Evolutionary conservation across 352 stramenopile genomes (phyloP).

Genomic region (Phytophthora nicotianae): DNA sequence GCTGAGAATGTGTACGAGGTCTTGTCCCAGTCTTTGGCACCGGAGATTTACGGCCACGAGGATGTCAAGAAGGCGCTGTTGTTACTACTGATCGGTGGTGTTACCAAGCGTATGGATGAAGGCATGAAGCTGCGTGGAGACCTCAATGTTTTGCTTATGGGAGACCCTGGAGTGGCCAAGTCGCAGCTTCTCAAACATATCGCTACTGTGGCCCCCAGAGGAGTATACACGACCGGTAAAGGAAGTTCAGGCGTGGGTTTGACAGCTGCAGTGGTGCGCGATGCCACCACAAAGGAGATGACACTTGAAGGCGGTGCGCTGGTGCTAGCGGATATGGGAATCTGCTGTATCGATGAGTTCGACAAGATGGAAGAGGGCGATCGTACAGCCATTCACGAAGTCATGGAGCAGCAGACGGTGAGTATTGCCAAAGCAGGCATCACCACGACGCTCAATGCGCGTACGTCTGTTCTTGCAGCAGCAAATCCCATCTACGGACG

Average conservation of each 20-base stretch:
- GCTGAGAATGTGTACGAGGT: slow-evolving; percentile 90
- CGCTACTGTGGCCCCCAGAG: slow-evolving; percentile 93
- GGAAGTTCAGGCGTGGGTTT: slow-evolving; percentile 98
- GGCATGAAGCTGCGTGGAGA: slow-evolving; percentile 98
- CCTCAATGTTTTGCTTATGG: slow-evolving; percentile 99
- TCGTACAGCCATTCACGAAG: slow-evolving; percentile 99
- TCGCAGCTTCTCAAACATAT: slow-evolving; percentile 99
- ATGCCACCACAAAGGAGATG: slow-evolving; percentile 95
- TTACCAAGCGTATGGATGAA: slow-evolving; percentile 90
- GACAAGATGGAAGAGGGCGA: slow-evolving; percentile 99
- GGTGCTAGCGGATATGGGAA: slow-evolving; percentile 98
- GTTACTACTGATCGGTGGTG: slow-evolving; percentile 96
- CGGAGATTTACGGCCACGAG: slow-evolving; percentile 99
- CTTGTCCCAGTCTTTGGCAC: slow-evolving; percentile 96
- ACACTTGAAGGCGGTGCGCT: slow-evolving; percentile 94
- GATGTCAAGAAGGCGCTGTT: slow-evolving; percentile 99
- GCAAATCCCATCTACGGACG: slow-evolving; percentile 98
- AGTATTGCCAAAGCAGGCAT: slow-evolving; percentile 99
- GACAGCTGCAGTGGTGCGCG: slow-evolving; percentile 97
- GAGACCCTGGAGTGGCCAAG: slow-evolving; percentile 98
- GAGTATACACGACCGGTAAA: slow-evolving; percentile 99
- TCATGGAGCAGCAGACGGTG: slow-evolving; percentile 99
- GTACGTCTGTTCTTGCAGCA: slow-evolving; percentile 97
- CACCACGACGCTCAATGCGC: slow-evolving; percentile 97
- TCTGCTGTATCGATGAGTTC: slow-evolving; percentile 99